phyloP scores from a whole-genome alignment of 495 filamentous ascomycete species.

The Recurvomyces mirabilis region DNA sequence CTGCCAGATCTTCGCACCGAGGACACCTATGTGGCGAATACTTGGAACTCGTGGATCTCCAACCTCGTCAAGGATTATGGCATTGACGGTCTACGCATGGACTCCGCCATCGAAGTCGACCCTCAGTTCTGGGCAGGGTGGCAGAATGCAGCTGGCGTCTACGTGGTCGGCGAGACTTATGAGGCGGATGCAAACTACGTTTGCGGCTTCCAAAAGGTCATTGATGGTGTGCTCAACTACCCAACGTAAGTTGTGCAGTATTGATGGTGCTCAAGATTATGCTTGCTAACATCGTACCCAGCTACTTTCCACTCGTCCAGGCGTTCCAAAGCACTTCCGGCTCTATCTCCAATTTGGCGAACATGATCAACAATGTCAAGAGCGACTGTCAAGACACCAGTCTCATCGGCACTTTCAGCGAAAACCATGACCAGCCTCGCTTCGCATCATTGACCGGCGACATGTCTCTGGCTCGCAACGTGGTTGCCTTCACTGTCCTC shows the following conservation, averaged over 20 bases:
- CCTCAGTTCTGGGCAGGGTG: conserved; percentile 59
- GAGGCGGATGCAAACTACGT: conserved; percentile 50
- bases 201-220: conserved; percentile 52
- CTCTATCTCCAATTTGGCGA: conserved; percentile 18
- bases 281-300: too few relatives aligned
- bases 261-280: too few relatives aligned
- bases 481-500: conserved; percentile 60
- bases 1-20: conserved; percentile 64
- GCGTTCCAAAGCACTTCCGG: conserved; percentile 39
- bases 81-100: conserved; percentile 67
- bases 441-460: conserved; percentile 24
- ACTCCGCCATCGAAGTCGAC: conserved; percentile 63
- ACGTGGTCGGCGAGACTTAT: conserved; percentile 58
- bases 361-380: conserved; percentile 25
- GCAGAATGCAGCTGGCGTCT: conserved; percentile 52
- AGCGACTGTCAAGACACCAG: conserved; percentile 47
- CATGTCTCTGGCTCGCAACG: conserved; percentile 52
- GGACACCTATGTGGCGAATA: conserved; percentile 40
- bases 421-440: conserved; percentile 60
- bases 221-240: conserved; percentile 61
- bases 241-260: conserved; percentile 36
- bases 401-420: conserved; percentile 60
- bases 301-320: conserved; percentile 47
- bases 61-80: conserved; percentile 55
- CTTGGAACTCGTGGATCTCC: conserved; percentile 56